Evolutionary conservation across 768 basidiomycete genomes (phyloP).

Genomic region (Glaciozyma antarctica): DNA sequence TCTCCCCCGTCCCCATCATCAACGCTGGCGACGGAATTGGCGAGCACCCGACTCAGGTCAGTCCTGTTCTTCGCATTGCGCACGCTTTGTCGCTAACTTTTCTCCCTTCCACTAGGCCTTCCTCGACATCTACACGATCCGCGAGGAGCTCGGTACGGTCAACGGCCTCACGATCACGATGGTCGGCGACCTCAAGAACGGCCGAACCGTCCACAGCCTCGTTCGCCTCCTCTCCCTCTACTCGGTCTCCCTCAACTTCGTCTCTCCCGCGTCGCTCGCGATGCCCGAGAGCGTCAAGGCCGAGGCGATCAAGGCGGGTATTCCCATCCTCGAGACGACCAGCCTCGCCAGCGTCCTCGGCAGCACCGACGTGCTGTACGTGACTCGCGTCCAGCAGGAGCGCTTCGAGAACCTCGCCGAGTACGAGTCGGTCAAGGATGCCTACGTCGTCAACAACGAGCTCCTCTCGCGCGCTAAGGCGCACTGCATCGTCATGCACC

Average conservation of each 20-base stretch:
- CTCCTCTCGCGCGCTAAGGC: conserved; percentile 86
- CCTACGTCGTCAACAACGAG: conserved; percentile 87
- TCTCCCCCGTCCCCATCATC: conserved; percentile 85
- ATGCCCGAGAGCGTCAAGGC: conserved; percentile 82
- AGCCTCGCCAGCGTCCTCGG: conserved; percentile 82
- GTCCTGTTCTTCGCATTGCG: conserved; percentile 24
- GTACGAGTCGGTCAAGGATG: conserved; percentile 84
- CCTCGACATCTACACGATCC: conserved; percentile 67
- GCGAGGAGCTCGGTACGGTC: conserved; percentile 93
- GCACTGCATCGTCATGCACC: conserved; percentile 98
- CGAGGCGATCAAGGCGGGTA: conserved; percentile 72
- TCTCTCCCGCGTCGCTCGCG: conserved; percentile 70
- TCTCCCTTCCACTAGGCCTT: conserved; percentile 35
- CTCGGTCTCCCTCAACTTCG: conserved; percentile 88
- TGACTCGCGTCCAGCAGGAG: conserved; percentile 92
- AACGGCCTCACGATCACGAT: conserved; percentile 76
- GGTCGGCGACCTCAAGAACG: conserved; percentile 94
- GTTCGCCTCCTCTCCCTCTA: conserved; percentile 86
- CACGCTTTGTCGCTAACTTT: conserved; percentile 4
- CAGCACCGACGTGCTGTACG: conserved; percentile 92
- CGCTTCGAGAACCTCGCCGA: conserved; percentile 70
- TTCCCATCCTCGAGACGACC: conserved; percentile 68
- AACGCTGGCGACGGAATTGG: conserved; percentile 96
- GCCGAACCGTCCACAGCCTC: conserved; percentile 91
- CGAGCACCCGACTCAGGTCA: conserved; percentile 89